phyloP scores from a whole-genome alignment of 2,329 filamentous ascomycete genomes.

The Chrysosporium keratinophilum region DNA sequence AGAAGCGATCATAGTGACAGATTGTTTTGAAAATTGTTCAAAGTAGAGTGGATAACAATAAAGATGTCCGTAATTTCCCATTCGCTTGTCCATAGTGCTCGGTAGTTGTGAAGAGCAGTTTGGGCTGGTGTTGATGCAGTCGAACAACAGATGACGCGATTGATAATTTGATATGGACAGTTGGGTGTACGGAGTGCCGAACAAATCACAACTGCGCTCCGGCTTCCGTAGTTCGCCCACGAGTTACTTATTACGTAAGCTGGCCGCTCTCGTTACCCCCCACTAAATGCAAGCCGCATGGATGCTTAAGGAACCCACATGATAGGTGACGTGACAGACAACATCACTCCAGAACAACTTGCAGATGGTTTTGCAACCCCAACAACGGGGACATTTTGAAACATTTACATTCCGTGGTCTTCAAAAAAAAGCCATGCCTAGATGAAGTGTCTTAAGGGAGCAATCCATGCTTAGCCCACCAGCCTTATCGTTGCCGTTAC shows the following conservation, averaged over 20 bases:
- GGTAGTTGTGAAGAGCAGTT: too few relatives aligned
- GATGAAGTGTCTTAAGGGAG: background rate
- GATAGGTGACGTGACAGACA: background rate
- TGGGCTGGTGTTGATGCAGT: too few relatives aligned
- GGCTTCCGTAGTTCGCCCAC: too few relatives aligned
- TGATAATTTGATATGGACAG: too few relatives aligned
- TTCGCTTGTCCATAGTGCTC: too few relatives aligned
- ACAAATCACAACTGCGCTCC: too few relatives aligned
- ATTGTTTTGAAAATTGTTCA: too few relatives aligned
- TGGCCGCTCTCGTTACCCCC: background rate
- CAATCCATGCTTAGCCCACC: background rate
- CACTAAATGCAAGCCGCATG: background rate
- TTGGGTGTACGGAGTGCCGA: too few relatives aligned
- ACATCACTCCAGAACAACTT: background rate
- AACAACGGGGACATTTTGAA: background rate
- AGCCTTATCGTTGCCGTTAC: background rate
- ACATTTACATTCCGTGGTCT: background rate
- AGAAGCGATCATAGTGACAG: too few relatives aligned
- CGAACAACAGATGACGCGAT: too few relatives aligned
- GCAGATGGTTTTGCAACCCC: background rate
- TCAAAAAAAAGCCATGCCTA: background rate
- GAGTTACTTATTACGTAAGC: background rate
- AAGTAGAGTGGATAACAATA: too few relatives aligned
- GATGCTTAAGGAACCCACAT: conserved; percentile 4
- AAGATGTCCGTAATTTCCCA: too few relatives aligned